These are phyloP conservation scores for Seminavis robusta DNA, from an alignment of 108 stramenopile genomes.

Conservation along the genomic window DNA sequence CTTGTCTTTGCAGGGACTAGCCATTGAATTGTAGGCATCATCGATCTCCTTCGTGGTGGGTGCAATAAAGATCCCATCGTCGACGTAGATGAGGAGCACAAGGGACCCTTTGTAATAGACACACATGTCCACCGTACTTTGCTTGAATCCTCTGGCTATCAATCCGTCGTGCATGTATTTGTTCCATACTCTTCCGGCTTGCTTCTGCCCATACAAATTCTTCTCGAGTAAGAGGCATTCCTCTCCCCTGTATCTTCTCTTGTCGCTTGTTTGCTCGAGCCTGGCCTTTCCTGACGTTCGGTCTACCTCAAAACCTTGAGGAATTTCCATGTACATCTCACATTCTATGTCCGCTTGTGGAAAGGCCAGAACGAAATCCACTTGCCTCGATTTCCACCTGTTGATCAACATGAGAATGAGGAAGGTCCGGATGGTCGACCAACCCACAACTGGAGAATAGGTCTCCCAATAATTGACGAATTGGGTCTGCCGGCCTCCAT, in stretches of 20 bases:
- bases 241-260: no score
- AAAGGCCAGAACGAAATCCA: slow-evolving; percentile 43
- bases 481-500: slow-evolving; percentile 22
- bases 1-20: no score
- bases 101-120: slow-evolving; percentile 22
- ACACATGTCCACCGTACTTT: slow-evolving; percentile 43
- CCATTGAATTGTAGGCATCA: no score
- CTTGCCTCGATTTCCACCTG: slow-evolving; percentile 34
- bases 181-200: slow-evolving; percentile 4
- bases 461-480: slow-evolving; percentile 37
- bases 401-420: slow-evolving; percentile 15
- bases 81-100: slow-evolving; percentile 32
- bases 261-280: no score
- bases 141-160: no score
- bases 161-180: no score
- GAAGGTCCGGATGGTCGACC: slow-evolving; percentile 33
- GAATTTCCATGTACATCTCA: slow-evolving; percentile 42
- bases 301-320: slow-evolving; percentile 23
- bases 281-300: no score
- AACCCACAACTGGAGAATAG: slow-evolving; percentile 44
- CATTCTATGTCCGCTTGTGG: slow-evolving; percentile 39
- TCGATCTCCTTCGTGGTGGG: no score
- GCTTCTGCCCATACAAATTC: background rate
- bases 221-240: no score
- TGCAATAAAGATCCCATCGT: slow-evolving; percentile 27